Percentiles rank a stretch among this genome's conserved stretches.
Conservation (phyloP, 179 eudicot genomes). For the Corrigiola litoralis region DNA sequence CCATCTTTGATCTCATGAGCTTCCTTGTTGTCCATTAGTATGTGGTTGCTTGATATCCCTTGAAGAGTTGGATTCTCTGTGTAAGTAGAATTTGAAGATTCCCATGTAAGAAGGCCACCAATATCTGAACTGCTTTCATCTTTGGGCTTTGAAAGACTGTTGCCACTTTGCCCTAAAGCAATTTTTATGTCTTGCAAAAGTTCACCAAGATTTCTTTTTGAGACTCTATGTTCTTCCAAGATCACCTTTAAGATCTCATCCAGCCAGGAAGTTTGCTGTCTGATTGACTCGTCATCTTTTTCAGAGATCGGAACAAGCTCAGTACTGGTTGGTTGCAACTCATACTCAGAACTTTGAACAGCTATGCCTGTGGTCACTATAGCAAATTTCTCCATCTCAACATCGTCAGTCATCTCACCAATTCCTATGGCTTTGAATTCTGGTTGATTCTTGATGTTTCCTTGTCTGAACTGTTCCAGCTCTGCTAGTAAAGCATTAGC, state of each 20-base stretch:
- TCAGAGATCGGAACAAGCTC: slow-evolving; percentile 33
- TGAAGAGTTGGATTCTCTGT: slow-evolving; percentile 17
- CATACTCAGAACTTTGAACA: slow-evolving; percentile 11
- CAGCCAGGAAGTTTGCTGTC: slow-evolving; percentile 41
- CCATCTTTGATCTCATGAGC: slow-evolving; percentile 15
- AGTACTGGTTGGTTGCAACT: slow-evolving; percentile 27
- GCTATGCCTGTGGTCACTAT: slow-evolving; percentile 33
- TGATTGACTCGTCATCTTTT: not conserved
- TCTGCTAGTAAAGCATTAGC: slow-evolving; percentile 37
- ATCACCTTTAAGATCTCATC: slow-evolving; percentile 49
- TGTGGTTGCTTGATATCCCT: not conserved
- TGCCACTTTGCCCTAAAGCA: slow-evolving; percentile 23
- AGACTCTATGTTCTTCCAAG: slow-evolving; percentile 48
- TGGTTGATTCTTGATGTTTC: slow-evolving; percentile 14
- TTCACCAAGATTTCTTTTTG: slow-evolving; percentile 51
- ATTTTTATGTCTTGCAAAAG: slow-evolving; percentile 55
- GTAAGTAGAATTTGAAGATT: slow-evolving; percentile 25
- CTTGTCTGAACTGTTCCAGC: slow-evolving; percentile 28
- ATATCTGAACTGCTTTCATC: slow-evolving; percentile 20
- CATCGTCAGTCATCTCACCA: slow-evolving; percentile 37
- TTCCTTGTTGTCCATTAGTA: slow-evolving; percentile 14
- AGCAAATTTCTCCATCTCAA: slow-evolving; percentile 57
- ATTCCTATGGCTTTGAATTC: slow-evolving; percentile 25
- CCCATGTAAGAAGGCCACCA: slow-evolving; percentile 61
- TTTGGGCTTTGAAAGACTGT: slow-evolving; percentile 14